Evolutionary conservation across 2,329 filamentous ascomycete genomes (phyloP), one percentile per base, ranked within the genome.

Genomic region (Arthroderma uncinatum): DNA sequence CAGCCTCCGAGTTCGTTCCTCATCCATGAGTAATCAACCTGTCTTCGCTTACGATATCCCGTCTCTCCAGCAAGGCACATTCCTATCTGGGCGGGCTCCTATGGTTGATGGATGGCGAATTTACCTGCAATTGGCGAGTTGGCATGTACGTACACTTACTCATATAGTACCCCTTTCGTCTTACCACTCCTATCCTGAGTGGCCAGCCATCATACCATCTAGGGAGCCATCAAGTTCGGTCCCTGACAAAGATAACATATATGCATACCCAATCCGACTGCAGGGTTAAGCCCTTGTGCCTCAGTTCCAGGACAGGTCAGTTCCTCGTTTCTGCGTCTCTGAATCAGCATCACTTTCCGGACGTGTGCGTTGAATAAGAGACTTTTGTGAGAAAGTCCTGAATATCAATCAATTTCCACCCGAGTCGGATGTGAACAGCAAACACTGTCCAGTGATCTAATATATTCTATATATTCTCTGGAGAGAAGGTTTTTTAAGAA

Each of bases 181-280:
- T 21, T 2, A 14, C 2, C 21, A 30, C 10, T 33, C 25, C 28
- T n/a, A 33, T 50, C 25, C 5, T 16, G 2, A 21, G 2, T 16
- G 14, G 3, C 14, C n/a, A 16, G 23, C 9, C 10, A 44, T 44
- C 19, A 21, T 10, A 25, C 12, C 16, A 14, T 36, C 12, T 2
- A 12, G 34, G 34, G 9, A 36, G 19, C 19, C 19, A 21, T 28
- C 40, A 23, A 12, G 12, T 44, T 44, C 19, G 8, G 40, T 21
- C 40, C 21, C 40, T 44, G 40, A 44, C 44, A 30, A 50, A 33
- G 44, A 30, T 30, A 50, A 50, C 21, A 48, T 47, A 47, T 50
- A 50, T 50, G 44, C 44, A 50, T 50, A 30, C 44, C 44, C 44
- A 50, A 33, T 33, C 16, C 14, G 44, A 33, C 28, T 50, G 9